A percentile compares a stretch with the other conserved stretches of the same genome.
Evolutionary conservation across 2,329 filamentous ascomycete species (phyloP).

Genomic region (Dendrostoma leiphaemia): DNA sequence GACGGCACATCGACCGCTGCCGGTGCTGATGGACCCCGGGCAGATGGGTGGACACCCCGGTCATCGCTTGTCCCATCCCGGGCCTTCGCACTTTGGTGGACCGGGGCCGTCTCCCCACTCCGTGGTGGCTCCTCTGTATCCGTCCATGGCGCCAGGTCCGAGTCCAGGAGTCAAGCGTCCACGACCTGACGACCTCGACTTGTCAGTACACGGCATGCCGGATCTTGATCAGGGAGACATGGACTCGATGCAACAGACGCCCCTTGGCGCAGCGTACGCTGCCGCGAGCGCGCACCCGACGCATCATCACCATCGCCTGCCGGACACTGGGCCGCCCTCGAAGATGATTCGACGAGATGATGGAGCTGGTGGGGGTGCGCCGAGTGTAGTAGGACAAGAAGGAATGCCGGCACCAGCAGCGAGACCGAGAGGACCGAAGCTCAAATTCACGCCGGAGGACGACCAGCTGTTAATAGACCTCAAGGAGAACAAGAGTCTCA

Average conservation of each 20-base stretch:
- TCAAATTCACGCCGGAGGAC: slow-evolving; percentile 92
- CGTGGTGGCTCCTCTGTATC: slow-evolving; percentile 52
- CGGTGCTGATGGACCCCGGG: slow-evolving; percentile 55
- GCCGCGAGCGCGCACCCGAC: slow-evolving; percentile 49
- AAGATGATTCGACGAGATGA: slow-evolving; percentile 66
- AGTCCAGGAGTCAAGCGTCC: slow-evolving; percentile 48
- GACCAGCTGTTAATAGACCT: slow-evolving; percentile 84
- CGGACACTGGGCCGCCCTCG: slow-evolving; percentile 67
- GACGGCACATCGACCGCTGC: slow-evolving; percentile 46
- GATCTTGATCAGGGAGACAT: slow-evolving; percentile 56
- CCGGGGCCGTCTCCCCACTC: slow-evolving; percentile 42
- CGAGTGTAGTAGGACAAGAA: slow-evolving; percentile 81
- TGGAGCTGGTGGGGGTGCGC: slow-evolving; percentile 55
- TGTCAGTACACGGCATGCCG: slow-evolving; percentile 48
- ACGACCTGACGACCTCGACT: slow-evolving; percentile 58
- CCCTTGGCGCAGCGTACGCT: slow-evolving; percentile 51
- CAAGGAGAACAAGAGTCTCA: slow-evolving; percentile 91
- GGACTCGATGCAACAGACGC: slow-evolving; percentile 52
- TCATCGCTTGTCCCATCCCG: slow-evolving; percentile 49
- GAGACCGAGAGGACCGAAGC: slow-evolving; percentile 79
- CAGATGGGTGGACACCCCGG: slow-evolving; percentile 51
- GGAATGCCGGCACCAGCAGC: slow-evolving; percentile 85
- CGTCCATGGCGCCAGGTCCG: slow-evolving; percentile 36
- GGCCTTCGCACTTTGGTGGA: slow-evolving; percentile 51
- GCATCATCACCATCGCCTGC: slow-evolving; percentile 80